Conservation (phyloP, 345 rosid species). For the Citrus unshiu region DNA sequence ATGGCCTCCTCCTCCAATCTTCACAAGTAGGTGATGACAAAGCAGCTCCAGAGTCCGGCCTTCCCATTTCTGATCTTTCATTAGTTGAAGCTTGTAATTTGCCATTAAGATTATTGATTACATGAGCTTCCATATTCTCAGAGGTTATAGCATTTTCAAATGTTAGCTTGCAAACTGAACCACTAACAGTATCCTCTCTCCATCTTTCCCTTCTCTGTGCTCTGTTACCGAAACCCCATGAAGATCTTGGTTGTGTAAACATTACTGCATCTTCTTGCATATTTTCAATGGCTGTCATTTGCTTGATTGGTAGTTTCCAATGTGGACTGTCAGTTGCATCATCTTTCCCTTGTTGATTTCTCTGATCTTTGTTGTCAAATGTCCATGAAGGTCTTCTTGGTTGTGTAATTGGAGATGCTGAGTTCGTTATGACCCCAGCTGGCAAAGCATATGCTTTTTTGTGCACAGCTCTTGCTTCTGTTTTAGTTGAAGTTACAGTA, state of each 20-base stretch:
- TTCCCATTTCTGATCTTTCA: constrained; percentile 22
- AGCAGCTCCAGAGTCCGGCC: not conserved
- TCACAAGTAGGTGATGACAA: not conserved
- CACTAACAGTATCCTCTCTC: constrained; percentile 12
- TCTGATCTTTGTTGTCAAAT: not conserved
- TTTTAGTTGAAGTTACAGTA: not conserved
- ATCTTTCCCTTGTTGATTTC: not conserved
- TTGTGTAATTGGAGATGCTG: not conserved
- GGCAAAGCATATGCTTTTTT: not conserved
- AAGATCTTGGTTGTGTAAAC: constrained; percentile 33
- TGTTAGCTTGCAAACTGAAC: not conserved
- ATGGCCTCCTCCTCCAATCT: not conserved
- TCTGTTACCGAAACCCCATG: not conserved
- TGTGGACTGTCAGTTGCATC: not conserved
- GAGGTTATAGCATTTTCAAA: not conserved
- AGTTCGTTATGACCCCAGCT: not conserved
- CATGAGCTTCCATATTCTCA: not conserved
- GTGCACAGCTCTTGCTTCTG: not conserved
- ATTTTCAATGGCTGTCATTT: not conserved
- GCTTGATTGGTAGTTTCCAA: not conserved
- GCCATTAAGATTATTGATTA: constrained; percentile 14
- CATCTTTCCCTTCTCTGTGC: constrained; percentile 14
- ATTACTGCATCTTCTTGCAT: constrained; percentile 14
- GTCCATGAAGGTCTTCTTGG: not conserved
- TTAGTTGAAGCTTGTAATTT: constrained; percentile 15